These are phyloP conservation scores for Penicillium atrosanguineum DNA, from an alignment of 495 filamentous ascomycete species.

Conservation along the genomic window DNA sequence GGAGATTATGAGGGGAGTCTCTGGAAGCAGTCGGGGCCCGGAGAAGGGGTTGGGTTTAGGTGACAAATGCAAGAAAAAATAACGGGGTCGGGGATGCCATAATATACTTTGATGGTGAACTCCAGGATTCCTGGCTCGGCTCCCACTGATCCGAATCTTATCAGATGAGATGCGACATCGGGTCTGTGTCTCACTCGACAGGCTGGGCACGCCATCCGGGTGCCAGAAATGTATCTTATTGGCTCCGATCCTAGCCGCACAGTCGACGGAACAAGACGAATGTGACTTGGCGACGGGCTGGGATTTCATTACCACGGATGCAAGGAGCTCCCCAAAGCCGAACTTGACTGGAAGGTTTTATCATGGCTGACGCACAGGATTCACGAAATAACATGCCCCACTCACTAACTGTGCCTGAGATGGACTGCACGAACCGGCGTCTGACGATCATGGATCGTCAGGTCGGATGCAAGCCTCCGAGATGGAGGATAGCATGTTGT, in stretches of 20 bases:
- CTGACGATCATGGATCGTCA: no score
- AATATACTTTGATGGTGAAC: neutral
- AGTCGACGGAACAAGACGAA: neutral
- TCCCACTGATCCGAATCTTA: slow-evolving; percentile 9
- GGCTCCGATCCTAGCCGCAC: slow-evolving; percentile 1
- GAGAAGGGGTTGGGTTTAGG: neutral
- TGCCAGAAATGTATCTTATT: slow-evolving; percentile 10
- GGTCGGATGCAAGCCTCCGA: no score
- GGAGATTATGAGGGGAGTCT: neutral
- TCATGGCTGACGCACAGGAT: neutral
- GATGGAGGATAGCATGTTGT: no score
- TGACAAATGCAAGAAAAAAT: neutral
- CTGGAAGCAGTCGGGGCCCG: neutral
- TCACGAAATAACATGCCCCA: no score
- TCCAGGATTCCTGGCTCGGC: no score
- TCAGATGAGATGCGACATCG: slow-evolving; percentile 26
- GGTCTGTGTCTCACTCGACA: neutral
- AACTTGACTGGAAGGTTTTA: neutral
- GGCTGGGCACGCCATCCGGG: neutral
- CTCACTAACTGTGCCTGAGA: no score
- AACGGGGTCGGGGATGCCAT: neutral
- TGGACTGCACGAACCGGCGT: no score
- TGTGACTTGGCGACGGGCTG: neutral
- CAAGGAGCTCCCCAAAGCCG: neutral
- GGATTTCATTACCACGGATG: neutral